A percentile compares a stretch with the other conserved stretches of the same genome.
Conservation (phyloP, 2,329 filamentous ascomycete genomes). For the Camptophora hylomeconis region DNA sequence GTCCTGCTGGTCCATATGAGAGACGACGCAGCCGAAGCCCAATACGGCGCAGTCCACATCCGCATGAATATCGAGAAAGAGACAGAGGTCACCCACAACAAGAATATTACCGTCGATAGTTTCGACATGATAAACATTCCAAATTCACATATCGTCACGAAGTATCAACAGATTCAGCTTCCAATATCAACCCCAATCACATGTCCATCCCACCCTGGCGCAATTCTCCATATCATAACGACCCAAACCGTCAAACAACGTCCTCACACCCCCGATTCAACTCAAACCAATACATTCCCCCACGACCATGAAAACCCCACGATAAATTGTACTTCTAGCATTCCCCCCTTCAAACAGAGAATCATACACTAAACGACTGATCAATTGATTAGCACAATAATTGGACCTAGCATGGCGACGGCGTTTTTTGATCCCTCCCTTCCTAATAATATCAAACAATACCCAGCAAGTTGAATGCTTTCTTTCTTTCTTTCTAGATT, state of each 20-base stretch:
- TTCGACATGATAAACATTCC: neutral
- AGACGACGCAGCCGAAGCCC: constrained; percentile 1
- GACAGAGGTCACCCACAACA: constrained; percentile 2
- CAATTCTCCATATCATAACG: neutral
- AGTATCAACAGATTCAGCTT: neutral
- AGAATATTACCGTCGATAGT: constrained; percentile 1
- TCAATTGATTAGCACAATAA: no score
- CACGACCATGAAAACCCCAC: no score
- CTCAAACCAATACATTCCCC: no score
- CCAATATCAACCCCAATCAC: neutral
- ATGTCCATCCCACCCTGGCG: neutral
- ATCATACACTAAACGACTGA: no score
- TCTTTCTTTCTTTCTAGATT: no score
- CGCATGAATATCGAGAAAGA: neutral
- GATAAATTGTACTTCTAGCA: no score
- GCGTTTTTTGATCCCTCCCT: no score
- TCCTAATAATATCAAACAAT: no score
- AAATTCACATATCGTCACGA: neutral
- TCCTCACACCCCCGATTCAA: neutral
- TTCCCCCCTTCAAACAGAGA: no score
- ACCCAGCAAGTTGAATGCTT: no score
- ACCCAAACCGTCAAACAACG: neutral
- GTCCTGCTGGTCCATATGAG: constrained; percentile 1
- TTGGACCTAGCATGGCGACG: no score
- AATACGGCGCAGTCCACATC: neutral